Evolutionary conservation across 1,284 basidiomycete genomes (phyloP).

Genomic region (Puccinia sorghi): DNA sequence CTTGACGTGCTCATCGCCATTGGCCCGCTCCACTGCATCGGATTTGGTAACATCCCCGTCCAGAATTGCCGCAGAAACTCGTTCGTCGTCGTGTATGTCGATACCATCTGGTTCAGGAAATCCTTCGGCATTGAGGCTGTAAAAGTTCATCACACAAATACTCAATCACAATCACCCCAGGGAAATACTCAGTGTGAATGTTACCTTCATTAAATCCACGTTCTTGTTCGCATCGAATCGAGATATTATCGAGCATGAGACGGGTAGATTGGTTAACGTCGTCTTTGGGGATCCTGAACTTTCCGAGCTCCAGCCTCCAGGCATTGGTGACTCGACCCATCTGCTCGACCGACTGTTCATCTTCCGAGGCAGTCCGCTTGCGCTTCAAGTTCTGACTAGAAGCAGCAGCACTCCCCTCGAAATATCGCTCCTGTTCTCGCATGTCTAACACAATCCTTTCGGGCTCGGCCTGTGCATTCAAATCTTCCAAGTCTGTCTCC

Average conservation of each 20-base stretch:
- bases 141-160: neutral
- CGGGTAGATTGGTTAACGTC: slow-evolving; percentile 68
- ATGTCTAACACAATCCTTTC: slow-evolving; percentile 43
- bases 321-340: slow-evolving; percentile 9
- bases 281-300: slow-evolving; percentile 53
- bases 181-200: neutral
- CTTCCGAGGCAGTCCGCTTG: slow-evolving; percentile 29
- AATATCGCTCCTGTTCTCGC: slow-evolving; percentile 42
- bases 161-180: neutral
- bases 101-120: slow-evolving; percentile 76
- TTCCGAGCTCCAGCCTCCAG: slow-evolving; percentile 39
- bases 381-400: slow-evolving; percentile 21
- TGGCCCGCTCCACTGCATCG: slow-evolving; percentile 63
- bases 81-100: slow-evolving; percentile 86
- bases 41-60: slow-evolving; percentile 74
- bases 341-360: neutral
- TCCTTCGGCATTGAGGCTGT: slow-evolving; percentile 76
- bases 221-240: slow-evolving; percentile 67
- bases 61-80: slow-evolving; percentile 97
- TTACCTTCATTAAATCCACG: slow-evolving; percentile 55
- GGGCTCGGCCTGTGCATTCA: slow-evolving; percentile 8
- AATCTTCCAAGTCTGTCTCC: slow-evolving; percentile 33
- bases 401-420: slow-evolving; percentile 16
- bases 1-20: slow-evolving; percentile 64
- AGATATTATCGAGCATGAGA: slow-evolving; percentile 76